Base-by-base conservation (phyloP, 257 asterid species). In the Orobanche coerulescens region DNA sequence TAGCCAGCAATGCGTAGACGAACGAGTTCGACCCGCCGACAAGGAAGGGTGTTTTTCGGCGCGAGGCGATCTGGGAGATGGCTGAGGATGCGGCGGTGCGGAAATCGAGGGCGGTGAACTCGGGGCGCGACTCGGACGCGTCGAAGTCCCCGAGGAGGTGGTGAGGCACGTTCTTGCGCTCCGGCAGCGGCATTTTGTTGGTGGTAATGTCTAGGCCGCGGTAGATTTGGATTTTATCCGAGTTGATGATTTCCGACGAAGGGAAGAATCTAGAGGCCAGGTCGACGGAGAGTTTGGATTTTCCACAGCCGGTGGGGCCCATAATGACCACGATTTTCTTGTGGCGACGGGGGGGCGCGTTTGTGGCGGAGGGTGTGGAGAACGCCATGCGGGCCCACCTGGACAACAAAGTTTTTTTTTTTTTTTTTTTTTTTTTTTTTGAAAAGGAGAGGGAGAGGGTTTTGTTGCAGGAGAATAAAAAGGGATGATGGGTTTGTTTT, bases 21-120 rank as follows among this genome's bases (percentile, higher is more conserved):
- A 77, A 84, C 8, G 97, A 82, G 82, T 90, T 90, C 0, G 97
- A 90, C 4, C 97, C 97, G 3, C 97, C 97, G 2, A 83, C 97
- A 46, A 90, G 2, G 24, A 86, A 58, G 1, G 97, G 97, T 0
- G 68, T 7, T 4, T 50, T 52, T 0, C 76, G 49, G 20, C 75
- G 80, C 36, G 81, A 77, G 0, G 52, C 30, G 14, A 86, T 79
- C n/a, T 60, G 69, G 2, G 86, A 67, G n/a, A 90, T 78, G 76
- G 75, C 57, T 0, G 50, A n/a, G 0, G 79, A 50, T 2, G 75
- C 83, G 10, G 61, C 61, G 0, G 62, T 16, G 11, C 87, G 84
- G 68, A 76, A 90, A 24, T 76, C 87, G 11, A 85, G 55, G 43
- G 90, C 82, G 5, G 90, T 64, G 67, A 86, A 76, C 67, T 76